Evolutionary conservation across 2,329 filamentous ascomycete species (phyloP), one percentile per base, ranked within the genome.

Genomic region (Colletotrichum scovillei): DNA sequence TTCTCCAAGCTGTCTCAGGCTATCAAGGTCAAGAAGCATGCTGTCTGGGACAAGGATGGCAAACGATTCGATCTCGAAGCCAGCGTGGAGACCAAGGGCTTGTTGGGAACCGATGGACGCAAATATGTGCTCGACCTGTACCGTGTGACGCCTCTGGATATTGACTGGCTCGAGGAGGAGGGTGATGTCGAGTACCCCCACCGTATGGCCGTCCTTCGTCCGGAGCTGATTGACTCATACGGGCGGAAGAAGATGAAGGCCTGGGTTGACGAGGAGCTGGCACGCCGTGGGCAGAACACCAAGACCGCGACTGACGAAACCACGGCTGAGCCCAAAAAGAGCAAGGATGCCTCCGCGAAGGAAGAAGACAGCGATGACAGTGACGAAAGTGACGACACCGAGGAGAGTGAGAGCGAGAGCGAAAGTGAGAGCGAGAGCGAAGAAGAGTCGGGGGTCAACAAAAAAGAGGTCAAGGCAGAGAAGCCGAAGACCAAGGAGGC

Each of bases 41-140:
- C 95, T 57, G 97, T 99, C 4, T 99, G 97, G 97, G 97, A 99
- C 84, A 98, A 98, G 88, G 94, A 98, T 78, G 91, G 92, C 77
- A 93, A 95, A 84, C 91, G 93, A 74, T 95, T 98, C 79, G 95
- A 98, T 75, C 88, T 99, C 4, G 96, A 98, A 83, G 95, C 94
- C 53, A 98, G 95, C 79, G 95, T 99, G 16, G 97, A 99, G 84
- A 99, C 97, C 66, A 99, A 99, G 87, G 97, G 97, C 66, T 87
- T 99, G n/a, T 88, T 99, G 78, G 97, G 97, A 60, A 99, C 97
- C 1, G 97, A 99, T 80, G 97, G 95, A 49, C 91, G 97, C 78
- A 98, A 98, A 82, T 99, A 99, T 80, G 94, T 98, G n/a, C 90
- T 99, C 63, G 97, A 99, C 79, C 86, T 99, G 66, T 99, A 99